These are phyloP conservation scores for Ceratobasidium papillatum DNA, from an alignment of 1,284 basidiomycete genomes.

Conservation along the genomic window DNA sequence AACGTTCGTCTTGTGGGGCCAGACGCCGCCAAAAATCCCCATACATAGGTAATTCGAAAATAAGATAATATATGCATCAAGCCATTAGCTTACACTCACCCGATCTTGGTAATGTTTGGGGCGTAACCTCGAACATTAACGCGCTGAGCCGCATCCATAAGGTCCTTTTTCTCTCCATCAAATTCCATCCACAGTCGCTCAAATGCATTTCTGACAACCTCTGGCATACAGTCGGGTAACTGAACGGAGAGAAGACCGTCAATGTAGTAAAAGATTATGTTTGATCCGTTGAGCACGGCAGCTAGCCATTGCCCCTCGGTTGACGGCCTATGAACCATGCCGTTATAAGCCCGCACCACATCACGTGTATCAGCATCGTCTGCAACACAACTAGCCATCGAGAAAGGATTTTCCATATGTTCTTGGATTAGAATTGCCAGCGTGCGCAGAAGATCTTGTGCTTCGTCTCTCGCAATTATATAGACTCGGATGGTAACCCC, in stretches of 20 bases:
- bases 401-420: neutral
- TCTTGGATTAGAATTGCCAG: neutral
- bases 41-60: neutral
- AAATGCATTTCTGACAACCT: neutral
- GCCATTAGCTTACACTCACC: neutral
- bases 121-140: neutral
- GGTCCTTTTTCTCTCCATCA: conserved; percentile 1
- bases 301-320: neutral
- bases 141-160: neutral
- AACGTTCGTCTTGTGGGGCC: neutral
- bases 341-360: conserved; percentile 6
- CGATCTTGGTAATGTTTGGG: neutral
- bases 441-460: neutral
- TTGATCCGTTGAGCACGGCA: neutral
- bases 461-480: neutral
- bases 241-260: neutral
- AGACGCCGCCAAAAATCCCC: neutral
- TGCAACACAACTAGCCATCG: neutral
- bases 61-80: neutral
- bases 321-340: neutral
- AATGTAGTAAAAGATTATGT: neutral
- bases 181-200: conserved; percentile 3
- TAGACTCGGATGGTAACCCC: conserved; percentile 7
- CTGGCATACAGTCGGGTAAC: neutral
- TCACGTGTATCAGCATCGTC: conserved; percentile 1